phyloP scores from a whole-genome alignment of 106 monocot species.

The Posidonia australis region DNA sequence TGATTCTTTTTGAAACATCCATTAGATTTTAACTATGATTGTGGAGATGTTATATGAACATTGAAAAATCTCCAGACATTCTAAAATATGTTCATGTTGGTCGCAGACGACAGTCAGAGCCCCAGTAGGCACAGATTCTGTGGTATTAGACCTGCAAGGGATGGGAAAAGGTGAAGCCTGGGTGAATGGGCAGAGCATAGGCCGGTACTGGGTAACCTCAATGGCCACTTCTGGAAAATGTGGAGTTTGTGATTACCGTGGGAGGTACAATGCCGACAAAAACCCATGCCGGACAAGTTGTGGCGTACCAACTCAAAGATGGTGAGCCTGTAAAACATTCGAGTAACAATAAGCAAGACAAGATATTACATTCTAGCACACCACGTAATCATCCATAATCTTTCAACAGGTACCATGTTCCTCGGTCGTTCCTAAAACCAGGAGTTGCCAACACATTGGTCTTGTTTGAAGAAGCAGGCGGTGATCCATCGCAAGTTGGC shows the following conservation, averaged over 20 bases:
- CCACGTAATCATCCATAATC: too few relatives aligned
- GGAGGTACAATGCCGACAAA: neutral
- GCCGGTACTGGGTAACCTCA: slow-evolving; percentile 15
- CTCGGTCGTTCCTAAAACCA: slow-evolving; percentile 11
- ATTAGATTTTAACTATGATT: too few relatives aligned
- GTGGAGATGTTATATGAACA: too few relatives aligned
- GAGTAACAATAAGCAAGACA: too few relatives aligned
- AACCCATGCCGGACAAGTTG: slow-evolving; percentile 11
- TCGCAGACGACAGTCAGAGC: slow-evolving; percentile 48
- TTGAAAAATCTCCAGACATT: too few relatives aligned
- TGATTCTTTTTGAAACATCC: too few relatives aligned
- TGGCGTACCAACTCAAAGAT: slow-evolving; percentile 18
- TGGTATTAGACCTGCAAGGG: slow-evolving; percentile 20
- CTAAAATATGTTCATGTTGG: neutral
- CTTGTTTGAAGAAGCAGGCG: slow-evolving; percentile 24
- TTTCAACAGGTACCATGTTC: slow-evolving; percentile 28
- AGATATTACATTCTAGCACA: too few relatives aligned
- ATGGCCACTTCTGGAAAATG: slow-evolving; percentile 6
- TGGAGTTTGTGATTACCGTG: slow-evolving; percentile 12
- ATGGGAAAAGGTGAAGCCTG: slow-evolving; percentile 26
- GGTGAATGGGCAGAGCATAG: slow-evolving; percentile 25
- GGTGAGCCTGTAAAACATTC: neutral
- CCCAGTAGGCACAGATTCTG: slow-evolving; percentile 17
- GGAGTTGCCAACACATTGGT: slow-evolving; percentile 8
- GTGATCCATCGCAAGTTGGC: slow-evolving; percentile 12